Evolutionary conservation across 805 yeast species (phyloP).

Genomic region (Isabelozyma heimii): DNA sequence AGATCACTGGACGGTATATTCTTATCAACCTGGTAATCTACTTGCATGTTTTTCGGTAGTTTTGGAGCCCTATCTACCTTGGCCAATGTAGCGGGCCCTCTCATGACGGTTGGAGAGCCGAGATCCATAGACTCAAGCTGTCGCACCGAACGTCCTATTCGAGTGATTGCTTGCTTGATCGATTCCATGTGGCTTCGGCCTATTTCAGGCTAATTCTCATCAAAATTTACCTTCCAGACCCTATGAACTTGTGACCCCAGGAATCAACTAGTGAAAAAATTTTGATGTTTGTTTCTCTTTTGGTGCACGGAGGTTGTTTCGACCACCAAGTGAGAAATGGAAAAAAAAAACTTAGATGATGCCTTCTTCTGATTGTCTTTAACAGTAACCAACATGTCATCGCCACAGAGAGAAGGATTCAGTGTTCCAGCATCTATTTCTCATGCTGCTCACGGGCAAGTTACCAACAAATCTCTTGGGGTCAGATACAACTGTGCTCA

Average conservation of each 20-base stretch:
- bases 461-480: slow-evolving; percentile 63
- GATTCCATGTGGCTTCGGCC: slow-evolving; percentile 19
- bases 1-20: slow-evolving; percentile 9
- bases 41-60: neutral
- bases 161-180: slow-evolving; percentile 30
- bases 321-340: neutral
- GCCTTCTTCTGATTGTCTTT: no score
- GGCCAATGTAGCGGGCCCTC: neutral
- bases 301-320: neutral
- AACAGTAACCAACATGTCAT: slow-evolving; percentile 27
- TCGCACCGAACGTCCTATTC: slow-evolving; percentile 31
- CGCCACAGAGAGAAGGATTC: slow-evolving; percentile 79
- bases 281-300: neutral
- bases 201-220: slow-evolving; percentile 2
- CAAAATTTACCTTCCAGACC: neutral
- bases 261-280: neutral
- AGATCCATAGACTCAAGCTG: slow-evolving; percentile 12
- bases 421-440: slow-evolving; percentile 74
- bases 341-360: neutral
- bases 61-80: neutral
- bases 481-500: slow-evolving; percentile 94
- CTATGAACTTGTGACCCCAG: neutral
- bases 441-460: slow-evolving; percentile 80
- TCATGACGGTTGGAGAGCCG: neutral
- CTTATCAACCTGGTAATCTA: neutral